Conservation (phyloP, 768 basidiomycete species). For the Leccinum pellstonianum region DNA sequence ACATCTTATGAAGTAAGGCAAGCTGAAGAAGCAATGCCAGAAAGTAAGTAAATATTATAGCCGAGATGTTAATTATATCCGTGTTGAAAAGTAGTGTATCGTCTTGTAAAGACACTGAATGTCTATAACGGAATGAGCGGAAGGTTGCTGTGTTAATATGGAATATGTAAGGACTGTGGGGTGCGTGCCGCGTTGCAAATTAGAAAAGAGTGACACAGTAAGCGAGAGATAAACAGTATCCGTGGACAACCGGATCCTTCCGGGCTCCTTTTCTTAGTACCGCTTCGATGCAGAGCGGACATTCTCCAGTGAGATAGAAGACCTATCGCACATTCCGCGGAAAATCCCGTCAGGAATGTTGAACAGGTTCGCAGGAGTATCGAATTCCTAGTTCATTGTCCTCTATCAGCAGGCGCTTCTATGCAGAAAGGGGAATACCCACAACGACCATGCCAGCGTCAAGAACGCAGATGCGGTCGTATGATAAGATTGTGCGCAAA, state of each 20-base stretch:
- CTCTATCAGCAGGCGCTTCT: neutral
- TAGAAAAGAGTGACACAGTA: too few species aligned
- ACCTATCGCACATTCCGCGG: slow-evolving; percentile 82
- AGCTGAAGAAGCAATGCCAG: too few species aligned
- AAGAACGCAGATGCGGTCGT: slow-evolving; percentile 88
- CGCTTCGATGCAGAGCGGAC: slow-evolving; percentile 41
- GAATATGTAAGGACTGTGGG: too few species aligned
- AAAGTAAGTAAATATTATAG: too few species aligned
- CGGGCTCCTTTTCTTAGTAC: neutral
- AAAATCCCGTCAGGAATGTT: slow-evolving; percentile 63
- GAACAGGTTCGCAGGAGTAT: slow-evolving; percentile 71
- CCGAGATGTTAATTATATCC: too few species aligned
- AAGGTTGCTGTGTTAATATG: too few species aligned
- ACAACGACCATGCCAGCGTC: slow-evolving; percentile 76
- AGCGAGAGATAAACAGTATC: too few species aligned
- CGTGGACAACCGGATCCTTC: neutral
- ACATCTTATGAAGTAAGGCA: too few species aligned
- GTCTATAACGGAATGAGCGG: too few species aligned
- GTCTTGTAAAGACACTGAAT: too few species aligned
- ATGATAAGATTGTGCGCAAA: slow-evolving; percentile 80
- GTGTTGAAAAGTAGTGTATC: too few species aligned
- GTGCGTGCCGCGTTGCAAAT: too few species aligned
- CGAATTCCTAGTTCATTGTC: slow-evolving; percentile 59
- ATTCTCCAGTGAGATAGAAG: slow-evolving; percentile 73
- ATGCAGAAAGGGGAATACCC: slow-evolving; percentile 26